These are phyloP conservation scores for Citrus cavaleriei DNA, from an alignment of 345 rosid species.

Conservation along the genomic window DNA sequence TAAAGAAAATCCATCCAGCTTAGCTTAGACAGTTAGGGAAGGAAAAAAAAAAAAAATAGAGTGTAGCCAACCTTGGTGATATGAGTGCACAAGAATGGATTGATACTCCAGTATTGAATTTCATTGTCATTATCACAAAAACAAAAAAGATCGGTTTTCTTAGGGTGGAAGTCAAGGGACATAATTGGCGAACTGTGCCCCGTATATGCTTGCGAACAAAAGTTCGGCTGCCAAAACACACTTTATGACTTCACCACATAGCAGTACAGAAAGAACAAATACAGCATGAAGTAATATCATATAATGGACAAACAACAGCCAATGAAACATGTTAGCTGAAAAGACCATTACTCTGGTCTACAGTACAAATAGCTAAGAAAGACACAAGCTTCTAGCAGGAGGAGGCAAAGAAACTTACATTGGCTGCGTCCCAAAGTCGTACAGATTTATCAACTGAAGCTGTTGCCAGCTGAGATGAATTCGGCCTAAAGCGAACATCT, in stretches of 20 bases:
- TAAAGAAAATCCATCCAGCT: background rate
- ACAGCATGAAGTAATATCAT: background rate
- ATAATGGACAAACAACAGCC: background rate
- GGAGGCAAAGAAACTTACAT: constrained; percentile 28
- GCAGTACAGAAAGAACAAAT: background rate
- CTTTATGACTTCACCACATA: constrained; percentile 6
- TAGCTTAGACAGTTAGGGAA: background rate
- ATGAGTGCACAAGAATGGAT: constrained; percentile 39
- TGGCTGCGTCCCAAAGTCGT: constrained; percentile 64
- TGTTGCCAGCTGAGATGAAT: constrained; percentile 65
- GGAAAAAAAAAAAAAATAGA: background rate
- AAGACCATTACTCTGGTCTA: background rate
- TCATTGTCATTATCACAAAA: constrained; percentile 53
- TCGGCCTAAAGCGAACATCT: constrained; percentile 70
- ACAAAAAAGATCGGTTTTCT: constrained; percentile 58
- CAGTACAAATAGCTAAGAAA: background rate
- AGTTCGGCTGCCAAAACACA: constrained; percentile 47
- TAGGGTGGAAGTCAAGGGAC: constrained; percentile 76
- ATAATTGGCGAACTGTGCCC: constrained; percentile 50
- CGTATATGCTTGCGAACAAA: constrained; percentile 38
- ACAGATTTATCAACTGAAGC: constrained; percentile 67
- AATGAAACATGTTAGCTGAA: background rate
- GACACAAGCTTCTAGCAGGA: background rate
- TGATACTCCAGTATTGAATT: constrained; percentile 52
- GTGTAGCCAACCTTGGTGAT: constrained; percentile 41